Evolutionary conservation across 169 alveolate genomes (phyloP).

Genomic region (Babesia divergens): DNA sequence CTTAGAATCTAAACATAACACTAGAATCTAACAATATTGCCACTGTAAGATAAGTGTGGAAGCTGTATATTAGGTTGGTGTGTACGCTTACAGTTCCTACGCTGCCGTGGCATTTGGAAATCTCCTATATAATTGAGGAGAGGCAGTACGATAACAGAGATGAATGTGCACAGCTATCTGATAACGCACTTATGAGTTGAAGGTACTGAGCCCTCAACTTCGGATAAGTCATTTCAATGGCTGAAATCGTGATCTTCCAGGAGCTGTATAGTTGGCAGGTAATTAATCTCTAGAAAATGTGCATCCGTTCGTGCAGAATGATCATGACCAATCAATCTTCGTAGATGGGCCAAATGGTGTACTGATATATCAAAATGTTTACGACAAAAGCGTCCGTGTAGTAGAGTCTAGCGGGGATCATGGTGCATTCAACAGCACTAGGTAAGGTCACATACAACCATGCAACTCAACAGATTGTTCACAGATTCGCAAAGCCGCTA

Average conservation of each 20-base stretch:
- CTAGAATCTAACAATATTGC: no score
- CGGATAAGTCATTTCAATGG: slow-evolving; percentile 21
- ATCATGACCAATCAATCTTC: slow-evolving; percentile 41
- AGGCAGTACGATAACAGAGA: no score
- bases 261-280: slow-evolving; percentile 65
- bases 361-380: slow-evolving; percentile 50
- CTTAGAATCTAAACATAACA: no score
- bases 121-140: no score
- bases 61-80: no score
- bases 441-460: neutral
- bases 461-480: neutral
- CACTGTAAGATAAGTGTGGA: no score
- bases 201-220: neutral
- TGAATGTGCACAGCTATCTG: no score
- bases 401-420: slow-evolving; percentile 20
- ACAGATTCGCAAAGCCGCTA: slow-evolving; percentile 35
- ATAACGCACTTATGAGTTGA: no score
- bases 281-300: neutral
- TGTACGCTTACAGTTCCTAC: no score
- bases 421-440: slow-evolving; percentile 20
- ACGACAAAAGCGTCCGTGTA: slow-evolving; percentile 46
- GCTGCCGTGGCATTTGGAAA: no score
- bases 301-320: slow-evolving; percentile 19
- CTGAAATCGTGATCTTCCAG: slow-evolving; percentile 44
- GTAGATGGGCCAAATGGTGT: slow-evolving; percentile 39